phyloP scores from a whole-genome alignment of 257 asterid species.

The Linaria vulgaris region DNA sequence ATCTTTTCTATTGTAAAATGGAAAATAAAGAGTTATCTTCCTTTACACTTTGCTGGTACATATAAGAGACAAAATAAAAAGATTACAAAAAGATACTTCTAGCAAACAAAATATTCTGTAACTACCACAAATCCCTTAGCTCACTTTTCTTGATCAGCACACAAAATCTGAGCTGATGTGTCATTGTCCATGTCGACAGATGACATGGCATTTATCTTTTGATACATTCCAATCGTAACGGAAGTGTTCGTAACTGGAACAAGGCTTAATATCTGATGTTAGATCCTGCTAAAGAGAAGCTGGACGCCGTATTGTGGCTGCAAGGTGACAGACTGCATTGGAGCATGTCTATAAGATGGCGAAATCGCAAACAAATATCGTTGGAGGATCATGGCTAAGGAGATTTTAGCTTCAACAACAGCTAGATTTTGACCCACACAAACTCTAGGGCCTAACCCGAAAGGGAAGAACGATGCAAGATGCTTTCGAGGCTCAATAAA shows the following conservation, averaged over 20 bases:
- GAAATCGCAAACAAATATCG: slow-evolving; percentile 38
- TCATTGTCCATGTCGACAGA: no score
- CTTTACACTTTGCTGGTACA: no score
- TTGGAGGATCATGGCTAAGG: slow-evolving; percentile 40
- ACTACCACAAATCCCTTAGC: no score
- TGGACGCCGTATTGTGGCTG: slow-evolving; percentile 49
- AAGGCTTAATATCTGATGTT: not conserved
- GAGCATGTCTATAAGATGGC: slow-evolving; percentile 54
- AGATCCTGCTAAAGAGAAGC: slow-evolving; percentile 5
- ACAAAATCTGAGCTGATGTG: no score
- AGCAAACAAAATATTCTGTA: no score
- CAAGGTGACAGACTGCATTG: slow-evolving; percentile 38
- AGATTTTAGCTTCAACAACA: slow-evolving; percentile 42
- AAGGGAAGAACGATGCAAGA: slow-evolving; percentile 49
- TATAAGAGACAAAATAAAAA: no score
- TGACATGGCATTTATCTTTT: no score
- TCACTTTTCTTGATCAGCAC: no score
- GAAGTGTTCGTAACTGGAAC: not conserved
- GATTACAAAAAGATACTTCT: no score
- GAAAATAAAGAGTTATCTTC: no score
- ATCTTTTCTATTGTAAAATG: no score
- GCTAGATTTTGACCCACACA: slow-evolving; percentile 58
- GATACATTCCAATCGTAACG: no score
- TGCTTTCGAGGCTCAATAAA: slow-evolving; percentile 42
- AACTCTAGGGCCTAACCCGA: slow-evolving; percentile 44